Evolutionary conservation across 2,329 filamentous ascomycete genomes (phyloP), one percentile per base, ranked within the genome.

Genomic region (Curvularia lunata): DNA sequence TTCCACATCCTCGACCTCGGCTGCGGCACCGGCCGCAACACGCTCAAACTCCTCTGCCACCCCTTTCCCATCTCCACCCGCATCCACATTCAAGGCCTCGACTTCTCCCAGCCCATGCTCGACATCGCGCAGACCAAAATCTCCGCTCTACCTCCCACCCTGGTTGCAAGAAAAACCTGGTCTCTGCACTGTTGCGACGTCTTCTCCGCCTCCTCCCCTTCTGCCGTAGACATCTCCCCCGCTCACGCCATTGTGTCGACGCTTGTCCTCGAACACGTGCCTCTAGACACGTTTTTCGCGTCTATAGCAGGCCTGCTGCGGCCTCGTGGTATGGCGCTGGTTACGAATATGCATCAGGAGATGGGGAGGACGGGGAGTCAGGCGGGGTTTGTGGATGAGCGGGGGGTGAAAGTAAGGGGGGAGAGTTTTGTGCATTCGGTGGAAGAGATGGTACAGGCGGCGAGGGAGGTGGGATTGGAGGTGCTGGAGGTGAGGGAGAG

Each of bases 271-370:
- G 87, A 90, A 69, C 87, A 90, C 72, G 76, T 89, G 3, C 83
- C 86, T 0, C 67, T 87, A 0, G 5, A 62, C 0, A 62, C 72
- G 0, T 84, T 81, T 67, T 89, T 89, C 71, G 50, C 63, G 2
- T 80, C 81, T 0, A 78, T 82, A 0, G 65, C 77, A 1, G 62
- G 66, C 1, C 71, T 89, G 16, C 74, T 79, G 5, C 65, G 63
- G 2, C 75, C 77, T 0, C 80, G 80, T 0, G 86, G 83, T 0
- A 73, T 81, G 47, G 74, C 87, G 5, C 75, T 89, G 9, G 66
- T 89, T n/a, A 89, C 86, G 0, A 89, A 89, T 66, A 90, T 90
- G 87, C 87, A 90, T 69, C 74, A 80, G 1, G 83, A 88, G 3
- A 89, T 89, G 86, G 86, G 86, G 1, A 61, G 5, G 10, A 32